Conservation (phyloP, 2,329 filamentous ascomycete genomes). For the Dothideomycetes sp. region DNA sequence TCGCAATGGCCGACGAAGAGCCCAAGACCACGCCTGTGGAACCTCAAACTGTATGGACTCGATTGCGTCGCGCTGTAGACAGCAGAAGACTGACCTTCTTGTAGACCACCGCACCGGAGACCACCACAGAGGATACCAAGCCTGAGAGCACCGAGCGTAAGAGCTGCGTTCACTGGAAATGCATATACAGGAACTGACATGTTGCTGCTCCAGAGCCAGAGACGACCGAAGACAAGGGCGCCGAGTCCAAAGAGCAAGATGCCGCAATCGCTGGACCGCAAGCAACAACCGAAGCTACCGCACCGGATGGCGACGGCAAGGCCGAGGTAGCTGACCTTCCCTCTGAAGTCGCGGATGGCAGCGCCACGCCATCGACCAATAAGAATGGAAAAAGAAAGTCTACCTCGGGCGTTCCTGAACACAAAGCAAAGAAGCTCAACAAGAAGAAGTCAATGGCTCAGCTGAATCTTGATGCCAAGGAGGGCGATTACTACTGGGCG, state of each 20-base stretch:
- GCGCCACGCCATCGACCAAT: slow-evolving; percentile 20
- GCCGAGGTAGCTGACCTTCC: slow-evolving; percentile 13
- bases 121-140: slow-evolving; percentile 6
- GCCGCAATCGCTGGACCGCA: slow-evolving; percentile 12
- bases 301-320: slow-evolving; percentile 15
- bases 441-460: slow-evolving; percentile 74
- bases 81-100: slow-evolving; percentile 6
- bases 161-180: too few species aligned
- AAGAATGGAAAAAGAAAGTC: slow-evolving; percentile 48
- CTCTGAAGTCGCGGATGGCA: slow-evolving; percentile 11
- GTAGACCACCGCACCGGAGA: slow-evolving; percentile 10
- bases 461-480: slow-evolving; percentile 63
- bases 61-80: not conserved
- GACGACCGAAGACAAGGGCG: slow-evolving; percentile 2
- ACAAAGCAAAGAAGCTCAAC: slow-evolving; percentile 71
- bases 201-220: not conserved
- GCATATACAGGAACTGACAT: not conserved
- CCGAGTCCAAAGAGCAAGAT: slow-evolving; percentile 4
- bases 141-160: slow-evolving; percentile 6
- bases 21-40: slow-evolving; percentile 21
- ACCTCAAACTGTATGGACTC: slow-evolving; percentile 10
- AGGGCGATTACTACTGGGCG: slow-evolving; percentile 85
- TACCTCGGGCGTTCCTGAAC: slow-evolving; percentile 50
- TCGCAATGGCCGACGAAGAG: slow-evolving; percentile 25
- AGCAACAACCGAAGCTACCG: slow-evolving; percentile 17